phyloP scores from a whole-genome alignment of 2,329 filamentous ascomycete species.

The Pyricularia grisea region DNA sequence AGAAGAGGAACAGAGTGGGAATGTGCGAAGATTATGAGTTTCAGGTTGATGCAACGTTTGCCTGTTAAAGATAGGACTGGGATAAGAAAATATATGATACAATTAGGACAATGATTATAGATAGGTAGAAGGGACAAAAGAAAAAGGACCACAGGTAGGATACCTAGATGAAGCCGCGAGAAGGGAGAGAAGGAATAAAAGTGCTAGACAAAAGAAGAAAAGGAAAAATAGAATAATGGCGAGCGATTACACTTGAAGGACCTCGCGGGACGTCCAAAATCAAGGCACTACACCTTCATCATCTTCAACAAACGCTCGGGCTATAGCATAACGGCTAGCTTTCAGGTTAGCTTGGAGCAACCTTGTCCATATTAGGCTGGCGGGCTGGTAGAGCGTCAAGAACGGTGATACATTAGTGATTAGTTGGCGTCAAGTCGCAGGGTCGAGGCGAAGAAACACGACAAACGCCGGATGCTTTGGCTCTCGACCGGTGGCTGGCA shows the following conservation, averaged over 20 bases:
- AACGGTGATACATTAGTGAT: constrained; percentile 1
- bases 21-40: neutral
- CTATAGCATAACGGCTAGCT: neutral
- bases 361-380: neutral
- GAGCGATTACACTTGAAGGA: neutral
- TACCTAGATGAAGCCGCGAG: neutral
- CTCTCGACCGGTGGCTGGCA: neutral
- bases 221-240: neutral
- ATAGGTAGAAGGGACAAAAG: neutral
- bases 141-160: neutral
- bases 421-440: neutral
- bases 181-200: neutral
- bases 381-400: neutral
- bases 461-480: constrained; percentile 2
- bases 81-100: neutral
- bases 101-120: neutral
- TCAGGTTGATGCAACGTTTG: neutral
- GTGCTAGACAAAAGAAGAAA: neutral
- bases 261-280: neutral
- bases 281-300: neutral
- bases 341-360: neutral
- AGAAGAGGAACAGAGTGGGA: neutral
- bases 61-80: neutral
- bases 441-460: neutral
- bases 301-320: neutral